A percentile compares a stretch with the other conserved stretches of the same genome.
Conservation (phyloP, 2,329 filamentous ascomycete genomes). For the Ceratocystis ficicola region DNA sequence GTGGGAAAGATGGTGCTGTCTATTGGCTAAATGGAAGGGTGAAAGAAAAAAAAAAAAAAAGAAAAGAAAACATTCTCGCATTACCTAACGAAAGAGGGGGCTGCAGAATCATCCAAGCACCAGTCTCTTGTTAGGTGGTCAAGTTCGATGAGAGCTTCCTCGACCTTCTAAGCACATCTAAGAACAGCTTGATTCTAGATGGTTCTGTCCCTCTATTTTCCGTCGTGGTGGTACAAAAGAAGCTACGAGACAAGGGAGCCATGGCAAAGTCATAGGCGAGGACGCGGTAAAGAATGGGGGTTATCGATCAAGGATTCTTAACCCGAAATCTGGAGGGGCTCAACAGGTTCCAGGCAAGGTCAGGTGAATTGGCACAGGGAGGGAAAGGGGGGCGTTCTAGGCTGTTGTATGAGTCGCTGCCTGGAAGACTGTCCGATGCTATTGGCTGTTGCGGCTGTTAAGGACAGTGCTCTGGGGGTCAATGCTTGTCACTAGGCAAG, state of each 20-base stretch:
- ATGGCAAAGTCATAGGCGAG: not conserved
- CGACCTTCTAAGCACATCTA: not conserved
- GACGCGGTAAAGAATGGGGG: not conserved
- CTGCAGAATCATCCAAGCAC: not conserved
- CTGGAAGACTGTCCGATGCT: not conserved
- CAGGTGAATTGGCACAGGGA: not conserved
- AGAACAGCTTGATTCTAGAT: constrained; percentile 10
- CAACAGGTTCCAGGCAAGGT: not conserved
- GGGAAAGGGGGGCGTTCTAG: not conserved
- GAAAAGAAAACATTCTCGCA: too few species aligned
- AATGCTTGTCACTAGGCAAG: not conserved
- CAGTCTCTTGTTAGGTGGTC: not conserved
- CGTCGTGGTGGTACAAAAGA: not conserved
- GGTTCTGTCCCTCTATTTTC: not conserved
- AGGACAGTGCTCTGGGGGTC: too few species aligned
- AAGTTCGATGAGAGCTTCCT: too few species aligned
- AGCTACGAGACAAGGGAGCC: not conserved
- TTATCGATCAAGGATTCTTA: not conserved
- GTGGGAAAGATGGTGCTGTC: too few species aligned
- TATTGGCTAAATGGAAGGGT: too few species aligned
- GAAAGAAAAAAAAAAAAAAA: too few species aligned
- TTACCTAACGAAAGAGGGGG: too few species aligned
- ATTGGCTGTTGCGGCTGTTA: not conserved
- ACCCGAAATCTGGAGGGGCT: not conserved
- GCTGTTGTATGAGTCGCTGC: not conserved